Percentiles rank a stretch among this genome's conserved stretches.
These are phyloP conservation scores for Quercus alba DNA, from an alignment of 306 rosid species.

Conservation along the genomic window DNA sequence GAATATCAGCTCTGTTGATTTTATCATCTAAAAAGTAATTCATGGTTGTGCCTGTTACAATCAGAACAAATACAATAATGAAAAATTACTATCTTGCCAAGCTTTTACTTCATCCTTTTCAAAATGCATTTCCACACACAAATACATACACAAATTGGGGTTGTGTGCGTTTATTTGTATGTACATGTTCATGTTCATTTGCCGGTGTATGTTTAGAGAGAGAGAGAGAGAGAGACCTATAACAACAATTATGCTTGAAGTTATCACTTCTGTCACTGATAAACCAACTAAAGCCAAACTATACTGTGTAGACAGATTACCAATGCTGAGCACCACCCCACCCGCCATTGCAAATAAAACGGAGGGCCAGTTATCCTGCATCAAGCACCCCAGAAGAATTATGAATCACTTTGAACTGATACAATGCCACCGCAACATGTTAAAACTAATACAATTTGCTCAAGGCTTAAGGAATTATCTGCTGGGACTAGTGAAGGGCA, in stretches of 20 bases:
- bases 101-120: background rate
- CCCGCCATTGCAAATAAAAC: conserved; percentile 86
- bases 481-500: no score
- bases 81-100: background rate
- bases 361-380: conserved; percentile 83
- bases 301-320: conserved; percentile 79
- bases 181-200: background rate
- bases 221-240: conserved; percentile 49
- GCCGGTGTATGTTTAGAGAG: background rate
- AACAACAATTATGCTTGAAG: conserved; percentile 79
- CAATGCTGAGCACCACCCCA: conserved; percentile 74
- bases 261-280: conserved; percentile 79
- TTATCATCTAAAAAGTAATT: conserved; percentile 82
- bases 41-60: conserved; percentile 69
- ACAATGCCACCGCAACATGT: background rate
- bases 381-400: conserved; percentile 10
- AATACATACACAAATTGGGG: background rate
- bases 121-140: background rate
- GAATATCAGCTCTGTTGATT: conserved; percentile 77
- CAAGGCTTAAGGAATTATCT: no score
- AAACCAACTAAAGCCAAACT: conserved; percentile 90
- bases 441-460: no score
- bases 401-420: background rate
- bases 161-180: background rate
- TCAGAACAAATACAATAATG: background rate